These are phyloP conservation scores for Nemophila menziesii DNA, from an alignment of 257 asterid genomes.

Conservation along the genomic window DNA sequence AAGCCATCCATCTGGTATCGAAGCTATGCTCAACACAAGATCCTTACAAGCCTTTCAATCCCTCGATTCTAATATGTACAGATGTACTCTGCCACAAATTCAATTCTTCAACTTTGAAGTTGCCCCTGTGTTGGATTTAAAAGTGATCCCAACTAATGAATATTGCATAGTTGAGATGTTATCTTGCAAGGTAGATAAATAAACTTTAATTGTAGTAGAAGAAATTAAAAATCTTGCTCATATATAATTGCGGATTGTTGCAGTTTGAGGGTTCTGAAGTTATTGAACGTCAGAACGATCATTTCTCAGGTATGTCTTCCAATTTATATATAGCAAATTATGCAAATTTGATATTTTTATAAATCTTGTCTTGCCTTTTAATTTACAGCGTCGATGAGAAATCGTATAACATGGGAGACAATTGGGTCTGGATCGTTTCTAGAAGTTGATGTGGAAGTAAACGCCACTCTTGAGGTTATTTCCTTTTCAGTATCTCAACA, in stretches of 20 bases:
- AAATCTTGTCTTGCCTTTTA: too few species aligned
- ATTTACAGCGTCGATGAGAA: slow-evolving; percentile 70
- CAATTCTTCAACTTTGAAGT: slow-evolving; percentile 70
- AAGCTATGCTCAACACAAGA: slow-evolving; percentile 60
- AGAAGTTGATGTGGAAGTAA: slow-evolving; percentile 49
- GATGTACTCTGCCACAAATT: slow-evolving; percentile 72
- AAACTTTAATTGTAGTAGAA: slow-evolving; percentile 8
- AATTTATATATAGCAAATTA: background rate
- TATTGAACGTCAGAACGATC: slow-evolving; percentile 61
- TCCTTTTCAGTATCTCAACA: background rate
- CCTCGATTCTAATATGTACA: slow-evolving; percentile 62
- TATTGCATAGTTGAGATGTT: slow-evolving; percentile 62
- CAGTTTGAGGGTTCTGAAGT: slow-evolving; percentile 78
- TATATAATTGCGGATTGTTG: slow-evolving; percentile 9
- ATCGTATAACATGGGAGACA: slow-evolving; percentile 62
- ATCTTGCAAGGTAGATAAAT: slow-evolving; percentile 91
- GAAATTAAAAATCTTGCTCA: background rate
- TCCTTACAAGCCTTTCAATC: slow-evolving; percentile 58
- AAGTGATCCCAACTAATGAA: slow-evolving; percentile 44
- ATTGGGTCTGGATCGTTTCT: slow-evolving; percentile 35
- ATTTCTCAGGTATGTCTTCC: slow-evolving; percentile 46
- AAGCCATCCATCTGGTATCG: slow-evolving; percentile 66
- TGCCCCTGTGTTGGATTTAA: slow-evolving; percentile 68
- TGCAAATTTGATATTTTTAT: too few species aligned
- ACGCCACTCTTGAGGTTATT: slow-evolving; percentile 33